Conservation (phyloP, 441 rosid genomes). For the Eruca vesicaria region DNA sequence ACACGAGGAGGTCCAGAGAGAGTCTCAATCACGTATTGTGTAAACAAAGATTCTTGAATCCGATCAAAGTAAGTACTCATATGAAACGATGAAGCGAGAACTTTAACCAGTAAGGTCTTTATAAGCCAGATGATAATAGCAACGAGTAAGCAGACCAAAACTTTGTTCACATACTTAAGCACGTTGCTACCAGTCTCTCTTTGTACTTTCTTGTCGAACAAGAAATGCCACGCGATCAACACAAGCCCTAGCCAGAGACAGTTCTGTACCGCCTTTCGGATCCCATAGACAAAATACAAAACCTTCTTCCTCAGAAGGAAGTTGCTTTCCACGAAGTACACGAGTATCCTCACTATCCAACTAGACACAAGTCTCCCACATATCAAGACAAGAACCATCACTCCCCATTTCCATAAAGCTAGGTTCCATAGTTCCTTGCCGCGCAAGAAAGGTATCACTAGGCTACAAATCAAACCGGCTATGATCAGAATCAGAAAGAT, state of each 20-base stretch:
- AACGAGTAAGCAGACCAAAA: constrained; percentile 50
- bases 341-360: constrained; percentile 51
- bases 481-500: constrained; percentile 48
- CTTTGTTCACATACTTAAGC: constrained; percentile 46
- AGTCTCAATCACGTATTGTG: constrained; percentile 53
- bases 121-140: constrained; percentile 57
- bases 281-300: constrained; percentile 65
- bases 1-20: constrained; percentile 55
- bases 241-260: constrained; percentile 67
- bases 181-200: constrained; percentile 37
- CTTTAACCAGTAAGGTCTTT: constrained; percentile 63
- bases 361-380: constrained; percentile 70
- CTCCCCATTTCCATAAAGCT: constrained; percentile 62
- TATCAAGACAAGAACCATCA: constrained; percentile 54
- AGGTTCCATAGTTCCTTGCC: constrained; percentile 46
- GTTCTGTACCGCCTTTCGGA: constrained; percentile 61
- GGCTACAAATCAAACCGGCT: constrained; percentile 46
- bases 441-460: constrained; percentile 36
- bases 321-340: constrained; percentile 55
- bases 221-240: constrained; percentile 54
- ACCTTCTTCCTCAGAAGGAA: constrained; percentile 52
- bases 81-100: constrained; percentile 62
- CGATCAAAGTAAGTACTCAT: constrained; percentile 64
- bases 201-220: constrained; percentile 53
- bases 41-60: constrained; percentile 61